These are phyloP conservation scores for Rubroboletus pulcherrimus DNA, from an alignment of 768 basidiomycete genomes.

Conservation along the genomic window DNA sequence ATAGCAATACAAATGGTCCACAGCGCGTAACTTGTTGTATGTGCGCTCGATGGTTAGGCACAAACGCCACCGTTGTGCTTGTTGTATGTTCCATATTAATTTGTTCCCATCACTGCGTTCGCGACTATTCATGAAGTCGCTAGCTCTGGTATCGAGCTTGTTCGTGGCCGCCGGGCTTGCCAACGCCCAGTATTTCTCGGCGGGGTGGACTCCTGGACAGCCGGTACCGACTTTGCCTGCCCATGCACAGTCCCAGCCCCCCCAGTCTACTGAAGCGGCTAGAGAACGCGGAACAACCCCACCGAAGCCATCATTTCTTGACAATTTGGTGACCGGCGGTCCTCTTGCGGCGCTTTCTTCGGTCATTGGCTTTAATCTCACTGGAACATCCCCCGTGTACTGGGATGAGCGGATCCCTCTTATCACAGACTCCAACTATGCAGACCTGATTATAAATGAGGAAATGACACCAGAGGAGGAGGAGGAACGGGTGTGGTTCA, in stretches of 20 bases:
- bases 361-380: slow-evolving; percentile 67
- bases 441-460: slow-evolving; percentile 70
- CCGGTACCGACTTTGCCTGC: slow-evolving; percentile 34
- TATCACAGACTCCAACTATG: slow-evolving; percentile 80
- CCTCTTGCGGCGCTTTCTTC: slow-evolving; percentile 54
- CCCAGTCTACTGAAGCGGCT: slow-evolving; percentile 25
- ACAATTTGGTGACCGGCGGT: slow-evolving; percentile 44
- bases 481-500: slow-evolving; percentile 67
- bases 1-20: not conserved
- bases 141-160: slow-evolving; percentile 35
- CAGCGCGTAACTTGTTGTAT: not conserved
- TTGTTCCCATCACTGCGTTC: not conserved
- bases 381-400: slow-evolving; percentile 39
- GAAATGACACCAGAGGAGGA: slow-evolving; percentile 59
- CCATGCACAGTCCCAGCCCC: slow-evolving; percentile 14
- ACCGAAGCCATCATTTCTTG: slow-evolving; percentile 25
- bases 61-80: not conserved
- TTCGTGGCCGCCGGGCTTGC: slow-evolving; percentile 16
- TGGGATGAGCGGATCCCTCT: slow-evolving; percentile 78
- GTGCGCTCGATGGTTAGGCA: not conserved
- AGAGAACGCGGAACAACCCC: slow-evolving; percentile 17
- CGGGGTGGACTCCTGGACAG: slow-evolving; percentile 80
- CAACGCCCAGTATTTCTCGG: slow-evolving; percentile 72
- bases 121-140: slow-evolving; percentile 45
- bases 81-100: not conserved